These are phyloP conservation scores for Nitzschia palea DNA, from an alignment of 108 stramenopile genomes.

Conservation along the genomic window DNA sequence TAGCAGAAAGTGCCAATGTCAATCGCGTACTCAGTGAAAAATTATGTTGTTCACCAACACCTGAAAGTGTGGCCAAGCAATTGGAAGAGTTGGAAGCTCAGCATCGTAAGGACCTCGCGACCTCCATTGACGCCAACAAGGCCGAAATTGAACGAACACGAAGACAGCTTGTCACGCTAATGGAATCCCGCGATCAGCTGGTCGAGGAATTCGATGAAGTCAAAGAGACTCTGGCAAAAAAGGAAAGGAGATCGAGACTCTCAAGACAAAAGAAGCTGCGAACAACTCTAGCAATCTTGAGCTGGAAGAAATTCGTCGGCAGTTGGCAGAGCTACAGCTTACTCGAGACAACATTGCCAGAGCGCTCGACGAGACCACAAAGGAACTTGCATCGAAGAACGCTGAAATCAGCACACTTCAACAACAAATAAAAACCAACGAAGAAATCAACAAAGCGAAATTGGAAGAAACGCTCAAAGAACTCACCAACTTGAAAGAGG, in stretches of 20 bases:
- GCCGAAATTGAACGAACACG: conserved; percentile 1
- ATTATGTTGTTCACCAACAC: not conserved
- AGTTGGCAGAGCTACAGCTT: not conserved
- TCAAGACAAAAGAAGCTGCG: not conserved
- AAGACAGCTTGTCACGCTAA: not conserved
- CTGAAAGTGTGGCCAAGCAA: conserved; percentile 7
- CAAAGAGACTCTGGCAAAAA: not conserved
- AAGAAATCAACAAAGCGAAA: not conserved
- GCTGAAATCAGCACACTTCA: not conserved
- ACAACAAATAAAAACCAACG: not conserved
- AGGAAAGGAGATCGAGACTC: conserved; percentile 9
- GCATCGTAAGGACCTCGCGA: conserved; percentile 12
- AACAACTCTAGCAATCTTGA: not conserved
- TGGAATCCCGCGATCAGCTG: conserved; percentile 5
- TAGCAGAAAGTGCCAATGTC: conserved; percentile 21
- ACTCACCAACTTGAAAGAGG: not conserved
- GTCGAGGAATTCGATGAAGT: conserved; percentile 9
- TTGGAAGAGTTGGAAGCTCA: conserved; percentile 13
- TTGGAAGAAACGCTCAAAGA: not conserved
- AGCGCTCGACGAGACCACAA: not conserved
- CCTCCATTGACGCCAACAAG: conserved; percentile 2
- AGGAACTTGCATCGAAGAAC: not conserved
- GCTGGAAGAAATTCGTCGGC: not conserved
- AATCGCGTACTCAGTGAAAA: conserved; percentile 20
- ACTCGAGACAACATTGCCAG: not conserved